Evolutionary conservation across 345 rosid genomes (phyloP), one percentile per base, ranked within the genome.

Genomic region (Moringa oleifera): DNA sequence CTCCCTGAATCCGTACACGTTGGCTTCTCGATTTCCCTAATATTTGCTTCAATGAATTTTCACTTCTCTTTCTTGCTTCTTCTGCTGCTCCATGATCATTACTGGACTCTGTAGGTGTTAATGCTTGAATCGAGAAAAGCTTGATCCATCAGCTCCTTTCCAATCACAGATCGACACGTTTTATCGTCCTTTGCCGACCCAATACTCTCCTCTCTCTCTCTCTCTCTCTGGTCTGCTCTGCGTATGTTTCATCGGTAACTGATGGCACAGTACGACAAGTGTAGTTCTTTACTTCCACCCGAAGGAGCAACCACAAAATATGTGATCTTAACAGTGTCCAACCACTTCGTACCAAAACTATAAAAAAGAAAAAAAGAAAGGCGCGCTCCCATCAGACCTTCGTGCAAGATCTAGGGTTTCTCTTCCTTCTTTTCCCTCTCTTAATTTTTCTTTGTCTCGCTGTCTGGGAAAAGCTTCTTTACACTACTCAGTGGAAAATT

Each of bases 321-420:
- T 69, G 8, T 63, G 18, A 20, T 61, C 65, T 41, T 20, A 10
- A 21, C 52, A 33, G 25, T 62, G 46, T 69, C 60, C 58, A 67
- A 56, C 65, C 65, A 63, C 56, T 45, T 33, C 11, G 37, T 33
- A 33, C 37, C 37, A n/a, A n/a, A n/a, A n/a, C n/a, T n/a, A n/a
- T n/a, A n/a, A n/a, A n/a, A n/a, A n/a, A n/a, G 37, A 33, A 33
- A 33, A 33, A 33, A 4, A 33, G 11, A 33, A 33, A 33, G 6
- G 6, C 5, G 37, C 11, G 37, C 37, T n/a, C 37, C 37, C 6
- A 33, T 33, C 37, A 33, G 62, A 71, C 75, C 80, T 20, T 59
- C 50, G 74, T 78, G 76, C 68, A 78, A 80, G 76, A 78, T 82
- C 78, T 80, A 75, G 81, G 83, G 83, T 70, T 83, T 72, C n/a